These are phyloP conservation scores for Metarhizium humberi DNA, from an alignment of 2,329 filamentous ascomycete genomes.

Conservation along the genomic window DNA sequence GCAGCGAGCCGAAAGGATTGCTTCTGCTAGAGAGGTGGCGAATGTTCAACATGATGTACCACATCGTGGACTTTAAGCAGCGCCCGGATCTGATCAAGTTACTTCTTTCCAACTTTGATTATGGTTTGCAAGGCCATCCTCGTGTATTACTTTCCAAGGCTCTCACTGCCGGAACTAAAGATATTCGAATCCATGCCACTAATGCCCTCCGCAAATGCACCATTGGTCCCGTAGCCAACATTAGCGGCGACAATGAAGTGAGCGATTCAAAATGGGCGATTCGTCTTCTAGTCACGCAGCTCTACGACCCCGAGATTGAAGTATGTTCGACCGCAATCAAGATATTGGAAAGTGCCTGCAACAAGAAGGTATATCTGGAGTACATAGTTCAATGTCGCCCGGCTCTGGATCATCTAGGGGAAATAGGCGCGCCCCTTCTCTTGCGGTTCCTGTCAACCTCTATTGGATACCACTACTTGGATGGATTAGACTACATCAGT, in stretches of 20 bases:
- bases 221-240: constrained; percentile 35
- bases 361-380: constrained; percentile 80
- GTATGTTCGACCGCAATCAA: constrained; percentile 95
- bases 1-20: constrained; percentile 71
- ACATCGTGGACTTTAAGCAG: constrained; percentile 86
- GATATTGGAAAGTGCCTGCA: constrained; percentile 94
- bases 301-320: constrained; percentile 95
- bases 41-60: constrained; percentile 99
- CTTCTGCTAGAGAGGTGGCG: constrained; percentile 92
- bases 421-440: constrained; percentile 89
- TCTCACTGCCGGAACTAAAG: constrained; percentile 81
- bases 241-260: constrained; percentile 27
- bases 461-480: constrained; percentile 93
- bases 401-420: constrained; percentile 86
- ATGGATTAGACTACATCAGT: constrained; percentile 95
- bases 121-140: constrained; percentile 78
- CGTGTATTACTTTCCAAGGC: constrained; percentile 90
- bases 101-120: constrained; percentile 86
- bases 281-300: constrained; percentile 88
- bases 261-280: constrained; percentile 91
- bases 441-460: constrained; percentile 91
- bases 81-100: constrained; percentile 86
- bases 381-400: constrained; percentile 96
- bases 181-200: constrained; percentile 84
- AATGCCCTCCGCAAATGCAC: constrained; percentile 83